Conservation (phyloP, 1,284 basidiomycete species). For the Entoloma clypeatum region DNA sequence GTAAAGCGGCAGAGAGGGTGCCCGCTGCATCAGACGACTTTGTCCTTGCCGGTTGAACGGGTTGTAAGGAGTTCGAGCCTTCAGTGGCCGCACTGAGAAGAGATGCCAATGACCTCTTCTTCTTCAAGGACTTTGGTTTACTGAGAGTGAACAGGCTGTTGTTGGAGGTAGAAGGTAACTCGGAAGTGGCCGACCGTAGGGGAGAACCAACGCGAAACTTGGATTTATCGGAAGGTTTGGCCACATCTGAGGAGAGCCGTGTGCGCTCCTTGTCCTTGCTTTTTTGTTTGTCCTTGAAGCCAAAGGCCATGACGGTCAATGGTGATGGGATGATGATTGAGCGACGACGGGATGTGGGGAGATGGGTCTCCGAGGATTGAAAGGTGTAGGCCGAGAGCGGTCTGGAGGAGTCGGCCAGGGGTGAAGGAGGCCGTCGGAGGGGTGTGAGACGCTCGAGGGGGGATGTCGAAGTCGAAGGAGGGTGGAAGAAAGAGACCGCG, state of each 20-base stretch:
- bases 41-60: constrained; percentile 9
- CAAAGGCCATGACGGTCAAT: constrained; percentile 30
- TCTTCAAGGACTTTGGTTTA: constrained; percentile 25
- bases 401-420: constrained; percentile 20
- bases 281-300: constrained; percentile 24
- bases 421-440: constrained; percentile 17
- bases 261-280: constrained; percentile 17
- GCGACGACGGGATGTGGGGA: constrained; percentile 11
- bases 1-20: constrained; percentile 1
- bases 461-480: constrained; percentile 14
- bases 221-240: constrained; percentile 3
- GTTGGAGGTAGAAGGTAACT: constrained; percentile 19
- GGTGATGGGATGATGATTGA: constrained; percentile 20
- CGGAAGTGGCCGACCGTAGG: constrained; percentile 3
- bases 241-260: constrained; percentile 9
- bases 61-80: constrained; percentile 7
- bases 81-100: constrained; percentile 21
- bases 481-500: constrained; percentile 12
- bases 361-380: constrained; percentile 12
- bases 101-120: constrained; percentile 33
- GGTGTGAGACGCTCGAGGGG: constrained; percentile 13
- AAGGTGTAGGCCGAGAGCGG: constrained; percentile 22
- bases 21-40: constrained; percentile 14
- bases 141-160: constrained; percentile 15
- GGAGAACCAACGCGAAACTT: constrained; percentile 9